Base-by-base conservation (phyloP, 768 basidiomycete genomes). In the Hericium coralloides region DNA sequence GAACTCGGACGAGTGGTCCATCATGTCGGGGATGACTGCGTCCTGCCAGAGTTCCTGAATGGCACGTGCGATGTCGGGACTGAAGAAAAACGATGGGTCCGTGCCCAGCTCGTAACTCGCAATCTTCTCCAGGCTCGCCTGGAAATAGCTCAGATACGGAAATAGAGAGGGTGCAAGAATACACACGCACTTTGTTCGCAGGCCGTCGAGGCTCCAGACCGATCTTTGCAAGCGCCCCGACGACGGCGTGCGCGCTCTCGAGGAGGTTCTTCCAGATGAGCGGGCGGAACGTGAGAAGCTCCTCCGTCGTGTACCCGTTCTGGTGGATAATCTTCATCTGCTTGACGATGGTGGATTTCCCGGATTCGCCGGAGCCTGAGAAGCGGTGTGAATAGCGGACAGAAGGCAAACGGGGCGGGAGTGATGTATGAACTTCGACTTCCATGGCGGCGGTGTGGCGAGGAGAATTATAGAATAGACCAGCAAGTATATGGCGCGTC, bases 261-360 rank as follows among this genome's bases (percentile, higher is more conserved):
- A 95, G 75, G 4, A 95, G 84, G 69, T 95, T 89, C 64, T 84
- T 83, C 72, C 87, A 92, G 50, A 98, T 84, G 31, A 86, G 85
- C 0, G 84, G 80, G 18, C 87, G 77, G 74, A 83, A 95, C 3
- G 82, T 77, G 58, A 85, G 76, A 25, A 92, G 81, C 68, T 97
- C 93, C 0, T 87, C 80, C 8, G 72, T 70, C 2, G 85, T 81
- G 72, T 93, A 98, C 12, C 95, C 95, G 59, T 86, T 84, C 69
- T 95, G 90, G 69, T 98, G 90, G 51, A 98, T 94, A 57, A 98
- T 95, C 78, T 95, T 97, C 94, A 98, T 97, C 71, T 98, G 95
- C 69, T 98, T 98, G 38, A 97, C 93, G 61, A 98, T 92, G 0
- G 95, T 98, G 4, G 84, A 86, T 73, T 98, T 98, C 6, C 95